phyloP scores from a whole-genome alignment of 768 basidiomycete species.

The Rhodotorula toruloides region DNA sequence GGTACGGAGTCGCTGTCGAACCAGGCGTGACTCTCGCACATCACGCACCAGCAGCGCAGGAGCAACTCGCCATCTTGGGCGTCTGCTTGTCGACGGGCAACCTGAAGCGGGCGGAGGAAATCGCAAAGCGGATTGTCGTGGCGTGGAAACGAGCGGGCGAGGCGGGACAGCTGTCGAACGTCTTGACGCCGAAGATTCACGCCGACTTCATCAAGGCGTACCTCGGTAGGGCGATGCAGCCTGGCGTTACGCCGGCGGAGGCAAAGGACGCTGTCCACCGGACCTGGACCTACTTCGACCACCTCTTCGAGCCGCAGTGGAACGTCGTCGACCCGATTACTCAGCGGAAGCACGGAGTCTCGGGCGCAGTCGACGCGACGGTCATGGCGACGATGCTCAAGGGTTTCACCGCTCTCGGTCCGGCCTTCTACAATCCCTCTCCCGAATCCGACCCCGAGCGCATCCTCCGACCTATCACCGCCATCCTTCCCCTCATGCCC shows the following conservation, averaged over 20 bases:
- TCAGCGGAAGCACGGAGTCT: constrained; percentile 56
- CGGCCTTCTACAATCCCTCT: constrained; percentile 27
- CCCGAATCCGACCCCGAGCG: constrained; percentile 16
- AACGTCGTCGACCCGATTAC: constrained; percentile 59
- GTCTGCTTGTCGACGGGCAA: constrained; percentile 77
- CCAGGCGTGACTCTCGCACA: constrained; percentile 41
- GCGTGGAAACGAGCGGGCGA: constrained; percentile 16
- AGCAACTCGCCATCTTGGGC: constrained; percentile 70
- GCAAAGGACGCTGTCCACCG: constrained; percentile 17
- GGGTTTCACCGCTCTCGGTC: constrained; percentile 55
- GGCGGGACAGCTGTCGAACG: constrained; percentile 9
- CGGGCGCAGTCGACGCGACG: constrained; percentile 49
- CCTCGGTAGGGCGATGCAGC: constrained; percentile 32
- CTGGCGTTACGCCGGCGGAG: constrained; percentile 1
- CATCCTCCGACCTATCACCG: constrained; percentile 23
- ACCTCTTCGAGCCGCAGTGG: constrained; percentile 60
- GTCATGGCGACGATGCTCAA: constrained; percentile 69
- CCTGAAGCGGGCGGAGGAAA: constrained; percentile 65
- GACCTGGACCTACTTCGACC: constrained; percentile 51
- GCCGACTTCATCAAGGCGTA: constrained; percentile 41
- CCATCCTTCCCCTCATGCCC: constrained; percentile 24
- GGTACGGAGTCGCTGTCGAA: background rate
- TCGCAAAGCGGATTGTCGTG: constrained; percentile 63
- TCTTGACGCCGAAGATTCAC: constrained; percentile 37
- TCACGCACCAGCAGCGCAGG: constrained; percentile 54